Evolutionary conservation across 2,329 filamentous ascomycete genomes (phyloP).

Genomic region (Aspergillus sp.): DNA sequence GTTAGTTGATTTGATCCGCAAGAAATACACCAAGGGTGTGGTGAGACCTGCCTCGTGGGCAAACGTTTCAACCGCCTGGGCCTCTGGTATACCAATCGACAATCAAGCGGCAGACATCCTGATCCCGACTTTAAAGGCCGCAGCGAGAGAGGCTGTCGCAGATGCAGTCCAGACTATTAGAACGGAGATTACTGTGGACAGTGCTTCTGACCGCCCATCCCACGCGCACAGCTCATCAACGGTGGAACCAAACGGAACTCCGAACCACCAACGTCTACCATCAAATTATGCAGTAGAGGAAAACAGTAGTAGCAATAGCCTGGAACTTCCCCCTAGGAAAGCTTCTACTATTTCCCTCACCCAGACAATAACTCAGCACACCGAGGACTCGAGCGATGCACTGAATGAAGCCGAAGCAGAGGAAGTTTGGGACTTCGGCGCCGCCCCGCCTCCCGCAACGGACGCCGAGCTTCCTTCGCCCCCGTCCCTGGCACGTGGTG

Average conservation of each 20-base stretch:
- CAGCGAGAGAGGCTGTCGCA: slow-evolving; percentile 43
- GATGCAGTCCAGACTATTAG: slow-evolving; percentile 38
- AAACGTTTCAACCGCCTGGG: slow-evolving; percentile 40
- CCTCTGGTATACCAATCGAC: slow-evolving; percentile 34
- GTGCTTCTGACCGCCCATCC: slow-evolving; percentile 15
- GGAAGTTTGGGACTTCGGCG: slow-evolving; percentile 8
- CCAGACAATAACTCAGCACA: slow-evolving; percentile 39
- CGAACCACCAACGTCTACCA: slow-evolving; percentile 25
- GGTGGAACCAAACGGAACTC: slow-evolving; percentile 11
- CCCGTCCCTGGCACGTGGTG: slow-evolving; percentile 37
- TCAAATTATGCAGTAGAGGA: slow-evolving; percentile 21
- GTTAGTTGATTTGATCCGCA: slow-evolving; percentile 36
- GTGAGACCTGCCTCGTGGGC: slow-evolving; percentile 41
- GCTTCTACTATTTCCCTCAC: slow-evolving; percentile 44
- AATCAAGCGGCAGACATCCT: slow-evolving; percentile 42
- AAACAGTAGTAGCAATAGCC: slow-evolving; percentile 8
- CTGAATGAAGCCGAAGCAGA: slow-evolving; percentile 14
- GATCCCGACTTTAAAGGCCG: slow-evolving; percentile 43
- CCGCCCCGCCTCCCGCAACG: slow-evolving; percentile 21
- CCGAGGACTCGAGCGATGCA: slow-evolving; percentile 28
- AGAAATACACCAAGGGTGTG: slow-evolving; percentile 41
- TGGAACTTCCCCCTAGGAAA: slow-evolving; percentile 33
- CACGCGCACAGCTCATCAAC: slow-evolving; percentile 13
- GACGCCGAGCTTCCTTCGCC: slow-evolving; percentile 28
- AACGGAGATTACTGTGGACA: slow-evolving; percentile 40